Evolutionary conservation across 1,284 basidiomycete genomes (phyloP).

Genomic region (Ceratorhiza oryzae-sativae): DNA sequence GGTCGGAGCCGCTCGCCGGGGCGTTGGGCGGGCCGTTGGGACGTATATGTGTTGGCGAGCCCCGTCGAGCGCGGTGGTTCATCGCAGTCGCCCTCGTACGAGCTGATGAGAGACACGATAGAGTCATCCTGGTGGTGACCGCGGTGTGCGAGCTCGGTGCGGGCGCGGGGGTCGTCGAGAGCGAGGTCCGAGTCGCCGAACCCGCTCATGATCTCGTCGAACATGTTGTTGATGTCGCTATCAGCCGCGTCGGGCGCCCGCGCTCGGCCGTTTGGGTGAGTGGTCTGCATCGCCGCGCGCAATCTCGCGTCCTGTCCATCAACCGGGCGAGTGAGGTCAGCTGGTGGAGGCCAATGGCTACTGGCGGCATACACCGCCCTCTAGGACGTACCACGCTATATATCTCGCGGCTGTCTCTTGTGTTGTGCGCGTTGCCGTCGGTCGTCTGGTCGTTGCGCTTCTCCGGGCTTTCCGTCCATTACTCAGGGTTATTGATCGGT

Average conservation of each 20-base stretch:
- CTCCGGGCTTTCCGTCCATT: conserved; percentile 8
- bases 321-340: background rate
- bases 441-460: background rate
- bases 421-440: background rate
- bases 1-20: conserved; percentile 16
- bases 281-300: conserved; percentile 10
- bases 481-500: background rate
- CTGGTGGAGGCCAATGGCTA: too few species aligned
- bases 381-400: background rate
- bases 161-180: conserved; percentile 20
- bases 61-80: background rate
- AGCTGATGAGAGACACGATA: conserved; percentile 35
- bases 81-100: conserved; percentile 19
- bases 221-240: conserved; percentile 35
- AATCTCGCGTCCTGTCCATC: conserved; percentile 10
- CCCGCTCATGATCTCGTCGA: conserved; percentile 25
- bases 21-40: conserved; percentile 5
- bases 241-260: conserved; percentile 7
- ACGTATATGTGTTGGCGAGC: conserved; percentile 3
- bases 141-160: background rate
- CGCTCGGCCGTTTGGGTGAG: conserved; percentile 21
- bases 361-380: too few species aligned
- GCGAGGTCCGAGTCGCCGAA: conserved; percentile 24
- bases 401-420: conserved; percentile 2
- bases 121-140: conserved; percentile 19